A percentile compares a stretch with the other conserved stretches of the same genome.
phyloP scores from a whole-genome alignment of 2,329 filamentous ascomycete species.

The Trichoderma pleuroti region DNA sequence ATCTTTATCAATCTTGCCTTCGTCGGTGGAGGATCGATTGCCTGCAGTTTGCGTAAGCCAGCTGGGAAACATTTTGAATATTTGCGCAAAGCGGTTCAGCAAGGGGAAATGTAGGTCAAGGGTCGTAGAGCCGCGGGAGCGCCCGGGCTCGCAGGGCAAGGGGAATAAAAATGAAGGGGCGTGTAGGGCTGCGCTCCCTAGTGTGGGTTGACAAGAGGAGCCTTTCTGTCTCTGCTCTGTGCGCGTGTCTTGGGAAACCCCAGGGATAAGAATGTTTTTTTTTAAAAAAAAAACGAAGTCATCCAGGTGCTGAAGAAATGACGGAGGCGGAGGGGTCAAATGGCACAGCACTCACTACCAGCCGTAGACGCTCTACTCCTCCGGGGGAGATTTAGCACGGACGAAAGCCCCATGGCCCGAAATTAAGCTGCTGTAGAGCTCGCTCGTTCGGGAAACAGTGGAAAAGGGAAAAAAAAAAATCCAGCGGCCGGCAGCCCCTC shows the following conservation, averaged over 20 bases:
- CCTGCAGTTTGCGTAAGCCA: conserved; percentile 42
- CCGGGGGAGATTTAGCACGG: conserved; percentile 17
- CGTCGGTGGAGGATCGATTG: conserved; percentile 56
- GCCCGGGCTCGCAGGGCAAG: neutral
- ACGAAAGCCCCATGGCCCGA: conserved; percentile 17
- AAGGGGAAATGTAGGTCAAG: neutral
- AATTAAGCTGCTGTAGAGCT: conserved; percentile 3
- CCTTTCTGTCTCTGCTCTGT: neutral
- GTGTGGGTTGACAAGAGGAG: neutral
- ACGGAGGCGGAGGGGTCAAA: conserved; percentile 8
- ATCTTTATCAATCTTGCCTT: conserved; percentile 43
- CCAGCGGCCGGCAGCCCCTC: conserved; percentile 6
- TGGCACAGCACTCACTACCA: conserved; percentile 8
- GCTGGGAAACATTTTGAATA: conserved; percentile 39
- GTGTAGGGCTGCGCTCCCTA: conserved; percentile 2
- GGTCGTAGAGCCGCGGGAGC: neutral
- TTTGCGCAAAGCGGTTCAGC: conserved; percentile 14
- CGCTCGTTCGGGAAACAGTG: neutral
- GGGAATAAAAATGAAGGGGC: conserved; percentile 2
- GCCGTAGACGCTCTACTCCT: conserved; percentile 18
- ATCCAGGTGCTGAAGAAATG: conserved; percentile 6
- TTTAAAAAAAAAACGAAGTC: neutral
- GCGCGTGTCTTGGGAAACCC: neutral
- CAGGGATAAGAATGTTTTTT: neutral
- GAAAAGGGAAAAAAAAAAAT: neutral